These are phyloP conservation scores for Pinus tabuliformis DNA, from an alignment of 75 land plant species.

Conservation along the genomic window DNA sequence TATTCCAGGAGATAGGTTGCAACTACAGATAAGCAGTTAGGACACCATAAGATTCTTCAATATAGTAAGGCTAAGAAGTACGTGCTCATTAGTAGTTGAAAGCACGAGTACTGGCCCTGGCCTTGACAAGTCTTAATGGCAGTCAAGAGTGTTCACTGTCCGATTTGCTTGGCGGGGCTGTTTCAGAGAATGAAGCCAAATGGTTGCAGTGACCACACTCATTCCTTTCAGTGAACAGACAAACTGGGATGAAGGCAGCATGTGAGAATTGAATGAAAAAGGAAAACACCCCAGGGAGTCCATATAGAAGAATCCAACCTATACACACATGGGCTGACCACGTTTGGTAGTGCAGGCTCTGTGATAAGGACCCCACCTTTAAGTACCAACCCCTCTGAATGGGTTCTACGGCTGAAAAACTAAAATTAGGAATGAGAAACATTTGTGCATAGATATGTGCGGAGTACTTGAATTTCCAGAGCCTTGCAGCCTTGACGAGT, in stretches of 20 bases:
- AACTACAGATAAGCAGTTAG: not conserved
- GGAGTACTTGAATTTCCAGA: no score
- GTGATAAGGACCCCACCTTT: constrained; percentile 8
- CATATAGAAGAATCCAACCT: not conserved
- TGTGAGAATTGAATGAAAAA: not conserved
- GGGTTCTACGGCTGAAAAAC: not conserved
- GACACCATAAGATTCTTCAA: not conserved
- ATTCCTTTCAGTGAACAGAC: not conserved
- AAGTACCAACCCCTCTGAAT: not conserved
- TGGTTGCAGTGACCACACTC: constrained; percentile 1
- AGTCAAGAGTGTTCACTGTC: constrained; percentile 1
- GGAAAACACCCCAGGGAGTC: not conserved
- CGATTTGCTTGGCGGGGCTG: not conserved
- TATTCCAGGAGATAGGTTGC: no score
- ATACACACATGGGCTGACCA: not conserved
- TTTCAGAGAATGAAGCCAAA: not conserved
- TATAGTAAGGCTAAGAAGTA: constrained; percentile 1
- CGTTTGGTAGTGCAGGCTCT: not conserved
- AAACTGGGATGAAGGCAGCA: not conserved
- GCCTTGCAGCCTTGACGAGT: no score
- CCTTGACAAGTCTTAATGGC: not conserved
- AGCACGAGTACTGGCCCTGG: not conserved
- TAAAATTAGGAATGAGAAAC: not conserved
- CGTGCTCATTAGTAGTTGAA: not conserved
- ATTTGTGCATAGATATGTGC: not conserved